Conservation (phyloP, 73 alveolate species). For the Tetrahymena thermophila region DNA sequence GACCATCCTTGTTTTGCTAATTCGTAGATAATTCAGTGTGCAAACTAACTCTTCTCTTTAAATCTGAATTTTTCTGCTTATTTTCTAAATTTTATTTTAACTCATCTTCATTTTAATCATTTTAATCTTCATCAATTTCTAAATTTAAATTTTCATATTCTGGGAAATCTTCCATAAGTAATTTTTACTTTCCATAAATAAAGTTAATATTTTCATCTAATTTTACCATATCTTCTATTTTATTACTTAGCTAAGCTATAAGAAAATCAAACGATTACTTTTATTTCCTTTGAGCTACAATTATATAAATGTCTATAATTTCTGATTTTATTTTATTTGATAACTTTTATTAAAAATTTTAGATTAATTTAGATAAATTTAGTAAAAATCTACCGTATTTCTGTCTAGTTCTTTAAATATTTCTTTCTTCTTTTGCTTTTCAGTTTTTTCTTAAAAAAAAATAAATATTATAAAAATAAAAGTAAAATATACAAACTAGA, state of each 20-base stretch:
- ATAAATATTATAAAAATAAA: not conserved
- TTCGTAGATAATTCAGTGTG: not conserved
- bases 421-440: not conserved
- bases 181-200: not conserved
- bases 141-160: not conserved
- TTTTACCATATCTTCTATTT: not conserved
- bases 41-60: not conserved
- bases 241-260: not conserved
- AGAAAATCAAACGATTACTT: not conserved
- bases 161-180: not conserved
- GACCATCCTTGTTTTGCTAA: not conserved
- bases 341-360: not conserved
- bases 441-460: not conserved
- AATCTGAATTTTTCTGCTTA: not conserved
- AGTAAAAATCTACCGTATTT: not conserved
- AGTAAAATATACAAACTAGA: not conserved
- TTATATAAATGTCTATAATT: not conserved
- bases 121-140: not conserved
- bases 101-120: not conserved
- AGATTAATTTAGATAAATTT: not conserved
- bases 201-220: not conserved
- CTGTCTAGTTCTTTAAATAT: not conserved
- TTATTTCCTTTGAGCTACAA: not conserved
- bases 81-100: not conserved
- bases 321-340: not conserved